Percentiles rank a stretch among this genome's conserved stretches.
phyloP scores from a whole-genome alignment of 2,329 filamentous ascomycete genomes.

The Penicillium sp. region DNA sequence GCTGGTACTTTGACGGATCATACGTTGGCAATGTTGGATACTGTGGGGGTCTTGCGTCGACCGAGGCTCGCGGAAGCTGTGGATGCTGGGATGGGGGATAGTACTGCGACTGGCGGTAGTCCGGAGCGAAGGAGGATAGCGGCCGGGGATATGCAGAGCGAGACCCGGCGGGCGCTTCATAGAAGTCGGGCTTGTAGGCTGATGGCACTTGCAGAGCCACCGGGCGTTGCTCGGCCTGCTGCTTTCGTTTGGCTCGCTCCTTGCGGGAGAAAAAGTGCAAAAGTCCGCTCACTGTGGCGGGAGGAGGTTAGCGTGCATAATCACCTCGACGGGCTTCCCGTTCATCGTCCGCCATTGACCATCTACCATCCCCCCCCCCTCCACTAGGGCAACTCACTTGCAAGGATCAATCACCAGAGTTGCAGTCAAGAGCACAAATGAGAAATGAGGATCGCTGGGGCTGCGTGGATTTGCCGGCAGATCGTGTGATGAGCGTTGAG shows the following conservation, averaged over 20 bases:
- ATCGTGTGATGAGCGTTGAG: slow-evolving; percentile 12
- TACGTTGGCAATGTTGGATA: slow-evolving; percentile 33
- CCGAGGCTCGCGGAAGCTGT: slow-evolving; percentile 17
- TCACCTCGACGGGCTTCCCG: slow-evolving; percentile 5
- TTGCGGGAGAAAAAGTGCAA: slow-evolving; percentile 24
- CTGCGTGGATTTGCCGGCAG: slow-evolving; percentile 7
- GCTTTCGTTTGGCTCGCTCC: slow-evolving; percentile 23
- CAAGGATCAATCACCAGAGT: slow-evolving; percentile 5
- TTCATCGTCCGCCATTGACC: too few relatives aligned
- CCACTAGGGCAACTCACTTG: slow-evolving; percentile 12
- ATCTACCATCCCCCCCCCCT: too few relatives aligned
- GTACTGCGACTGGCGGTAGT: slow-evolving; percentile 17
- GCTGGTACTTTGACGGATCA: slow-evolving; percentile 35
- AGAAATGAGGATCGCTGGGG: not conserved
- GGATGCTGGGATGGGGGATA: slow-evolving; percentile 7
- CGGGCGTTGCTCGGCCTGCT: slow-evolving; percentile 8
- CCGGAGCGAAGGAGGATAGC: slow-evolving; percentile 26
- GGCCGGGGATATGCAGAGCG: slow-evolving; percentile 23
- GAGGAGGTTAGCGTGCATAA: slow-evolving; percentile 9
- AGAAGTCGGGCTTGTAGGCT: slow-evolving; percentile 17
- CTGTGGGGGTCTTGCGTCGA: slow-evolving; percentile 30
- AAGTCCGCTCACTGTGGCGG: slow-evolving; percentile 19
- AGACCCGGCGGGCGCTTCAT: slow-evolving; percentile 9
- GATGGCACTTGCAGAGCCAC: slow-evolving; percentile 14
- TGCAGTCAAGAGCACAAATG: slow-evolving; percentile 3